A percentile compares a stretch with the other conserved stretches of the same genome.
Conservation (phyloP, 805 yeast genomes). For the Suhomyces tanzawaensis region DNA sequence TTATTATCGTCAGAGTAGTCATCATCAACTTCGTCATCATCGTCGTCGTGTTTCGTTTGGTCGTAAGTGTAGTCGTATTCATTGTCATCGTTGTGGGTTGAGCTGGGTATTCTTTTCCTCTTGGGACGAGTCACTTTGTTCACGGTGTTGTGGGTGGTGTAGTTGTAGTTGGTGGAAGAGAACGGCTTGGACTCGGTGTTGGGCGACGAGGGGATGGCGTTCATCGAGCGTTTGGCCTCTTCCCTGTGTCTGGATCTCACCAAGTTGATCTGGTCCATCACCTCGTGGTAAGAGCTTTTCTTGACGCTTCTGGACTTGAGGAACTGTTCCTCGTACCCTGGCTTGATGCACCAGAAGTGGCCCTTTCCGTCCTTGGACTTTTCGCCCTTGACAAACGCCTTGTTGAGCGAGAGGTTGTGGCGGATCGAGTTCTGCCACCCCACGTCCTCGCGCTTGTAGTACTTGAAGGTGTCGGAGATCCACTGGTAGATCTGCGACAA, state of each 20-base stretch:
- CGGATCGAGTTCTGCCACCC: conserved; percentile 99
- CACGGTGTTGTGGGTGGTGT: background rate
- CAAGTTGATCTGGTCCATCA: conserved; percentile 38
- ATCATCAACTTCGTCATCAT: conserved; percentile 2
- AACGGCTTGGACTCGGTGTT: conserved; percentile 9
- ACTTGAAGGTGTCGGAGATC: conserved; percentile 84
- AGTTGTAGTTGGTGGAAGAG: conserved; percentile 1
- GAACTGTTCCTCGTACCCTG: conserved; percentile 81
- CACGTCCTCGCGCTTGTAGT: conserved; percentile 78
- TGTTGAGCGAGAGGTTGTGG: conserved; percentile 88
- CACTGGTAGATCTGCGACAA: conserved; percentile 78
- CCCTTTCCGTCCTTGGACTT: conserved; percentile 89
- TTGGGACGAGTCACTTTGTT: background rate
- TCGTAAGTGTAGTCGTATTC: conserved; percentile 11
- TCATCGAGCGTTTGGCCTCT: conserved; percentile 16
- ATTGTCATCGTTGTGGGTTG: conserved; percentile 11
- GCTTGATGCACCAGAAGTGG: conserved; percentile 88
- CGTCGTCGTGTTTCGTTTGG: conserved; percentile 6
- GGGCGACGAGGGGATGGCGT: conserved; percentile 34
- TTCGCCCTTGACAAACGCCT: conserved; percentile 87
- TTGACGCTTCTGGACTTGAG: conserved; percentile 58
- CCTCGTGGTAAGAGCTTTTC: conserved; percentile 41
- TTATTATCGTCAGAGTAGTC: conserved; percentile 2
- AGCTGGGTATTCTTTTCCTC: conserved; percentile 8
- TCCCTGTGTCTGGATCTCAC: conserved; percentile 6